These are phyloP conservation scores for Neurospora sp. DNA, from an alignment of 2,329 filamentous ascomycete genomes.

Conservation along the genomic window DNA sequence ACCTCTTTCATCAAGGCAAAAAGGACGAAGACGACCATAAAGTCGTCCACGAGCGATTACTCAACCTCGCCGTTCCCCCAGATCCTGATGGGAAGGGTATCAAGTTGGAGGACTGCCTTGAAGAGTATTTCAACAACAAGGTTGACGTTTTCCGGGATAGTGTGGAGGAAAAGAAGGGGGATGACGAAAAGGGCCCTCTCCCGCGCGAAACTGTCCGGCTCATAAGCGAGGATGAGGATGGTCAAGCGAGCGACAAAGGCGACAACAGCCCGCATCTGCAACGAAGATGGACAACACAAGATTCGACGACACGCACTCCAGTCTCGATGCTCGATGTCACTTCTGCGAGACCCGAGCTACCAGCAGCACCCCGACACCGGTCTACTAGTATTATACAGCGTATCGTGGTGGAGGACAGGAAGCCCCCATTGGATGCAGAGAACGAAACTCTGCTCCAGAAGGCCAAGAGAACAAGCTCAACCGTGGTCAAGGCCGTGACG, in stretches of 20 bases:
- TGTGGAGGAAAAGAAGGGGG: constrained; percentile 40
- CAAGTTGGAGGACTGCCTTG: constrained; percentile 81
- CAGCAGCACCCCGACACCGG: constrained; percentile 33
- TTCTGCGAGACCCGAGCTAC: constrained; percentile 16
- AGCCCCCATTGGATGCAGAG: constrained; percentile 32
- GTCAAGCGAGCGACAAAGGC: constrained; percentile 6
- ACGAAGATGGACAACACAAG: constrained; percentile 25
- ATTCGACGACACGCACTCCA: constrained; percentile 9
- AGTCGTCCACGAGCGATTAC: constrained; percentile 79
- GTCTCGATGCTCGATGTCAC: constrained; percentile 9
- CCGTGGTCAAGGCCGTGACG: constrained; percentile 66
- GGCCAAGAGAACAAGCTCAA: constrained; percentile 36
- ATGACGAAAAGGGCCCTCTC: constrained; percentile 19
- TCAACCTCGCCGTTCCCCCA: constrained; percentile 83
- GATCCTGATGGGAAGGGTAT: constrained; percentile 61
- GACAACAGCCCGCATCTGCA: constrained; percentile 20
- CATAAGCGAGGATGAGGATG: constrained; percentile 19
- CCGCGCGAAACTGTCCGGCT: constrained; percentile 24
- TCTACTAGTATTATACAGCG: constrained; percentile 54
- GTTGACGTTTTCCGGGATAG: constrained; percentile 79
- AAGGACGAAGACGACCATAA: constrained; percentile 85
- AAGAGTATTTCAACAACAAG: constrained; percentile 88
- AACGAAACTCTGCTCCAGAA: constrained; percentile 32
- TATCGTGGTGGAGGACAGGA: constrained; percentile 42
- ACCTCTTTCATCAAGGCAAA: constrained; percentile 80